Evolutionary conservation across 768 basidiomycete species (phyloP).

Genomic region (Tricholomella constricta): DNA sequence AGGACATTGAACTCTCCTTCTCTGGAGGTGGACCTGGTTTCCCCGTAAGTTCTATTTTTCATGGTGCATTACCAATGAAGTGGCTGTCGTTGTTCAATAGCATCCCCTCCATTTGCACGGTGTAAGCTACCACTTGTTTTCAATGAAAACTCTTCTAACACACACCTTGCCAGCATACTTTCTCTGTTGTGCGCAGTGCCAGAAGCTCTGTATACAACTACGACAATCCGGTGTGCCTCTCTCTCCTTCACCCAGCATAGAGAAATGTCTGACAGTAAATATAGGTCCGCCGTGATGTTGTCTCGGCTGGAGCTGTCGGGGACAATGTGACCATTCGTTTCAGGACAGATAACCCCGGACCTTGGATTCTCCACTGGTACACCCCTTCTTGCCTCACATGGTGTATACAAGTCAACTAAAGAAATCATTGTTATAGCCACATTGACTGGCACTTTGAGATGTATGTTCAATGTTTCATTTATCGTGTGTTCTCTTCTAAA

Average conservation of each 20-base stretch:
- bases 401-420: no score
- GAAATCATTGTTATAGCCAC: constrained; percentile 6
- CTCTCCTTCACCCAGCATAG: no score
- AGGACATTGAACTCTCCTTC: constrained; percentile 47
- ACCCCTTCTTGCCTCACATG: not conserved
- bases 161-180: constrained; percentile 28
- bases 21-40: constrained; percentile 32
- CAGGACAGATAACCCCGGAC: constrained; percentile 39
- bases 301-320: constrained; percentile 19
- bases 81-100: not conserved
- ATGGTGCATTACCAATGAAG: not conserved
- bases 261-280: no score
- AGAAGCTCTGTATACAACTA: constrained; percentile 35
- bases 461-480: no score
- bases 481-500: no score
- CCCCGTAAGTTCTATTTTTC: constrained; percentile 22
- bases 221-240: constrained; percentile 48
- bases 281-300: constrained; percentile 29
- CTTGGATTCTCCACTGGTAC: constrained; percentile 21
- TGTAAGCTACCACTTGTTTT: constrained; percentile 12
- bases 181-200: constrained; percentile 37
- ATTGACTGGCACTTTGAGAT: not conserved
- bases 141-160: not conserved
- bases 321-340: constrained; percentile 40
- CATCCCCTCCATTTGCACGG: constrained; percentile 33